These are phyloP conservation scores for Fusarium cyanostomum DNA, from an alignment of 2,329 filamentous ascomycete genomes.

Conservation along the genomic window DNA sequence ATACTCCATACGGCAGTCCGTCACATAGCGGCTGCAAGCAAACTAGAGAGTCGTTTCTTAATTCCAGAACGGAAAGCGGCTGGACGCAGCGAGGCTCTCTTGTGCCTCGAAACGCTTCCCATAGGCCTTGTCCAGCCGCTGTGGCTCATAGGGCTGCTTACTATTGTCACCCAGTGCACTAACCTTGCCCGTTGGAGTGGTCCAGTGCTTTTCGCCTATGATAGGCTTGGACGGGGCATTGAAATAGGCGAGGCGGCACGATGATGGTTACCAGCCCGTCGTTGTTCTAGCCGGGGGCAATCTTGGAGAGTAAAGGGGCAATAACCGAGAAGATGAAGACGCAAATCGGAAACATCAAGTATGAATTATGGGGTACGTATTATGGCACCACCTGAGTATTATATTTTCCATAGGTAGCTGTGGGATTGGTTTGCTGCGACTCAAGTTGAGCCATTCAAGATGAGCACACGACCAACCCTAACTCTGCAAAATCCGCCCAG, in stretches of 20 bases:
- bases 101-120: background rate
- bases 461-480: conserved; percentile 1
- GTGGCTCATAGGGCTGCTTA: conserved; percentile 39
- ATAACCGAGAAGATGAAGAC: background rate
- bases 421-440: background rate
- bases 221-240: conserved; percentile 20
- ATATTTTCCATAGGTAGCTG: background rate
- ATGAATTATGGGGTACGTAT: conserved; percentile 17
- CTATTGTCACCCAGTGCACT: background rate
- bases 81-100: background rate
- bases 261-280: conserved; percentile 1
- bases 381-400: conserved; percentile 31
- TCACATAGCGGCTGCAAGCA: conserved; percentile 2
- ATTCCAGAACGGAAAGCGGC: too few relatives aligned
- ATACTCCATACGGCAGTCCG: background rate
- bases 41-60: background rate
- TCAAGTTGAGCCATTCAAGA: background rate
- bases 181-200: background rate
- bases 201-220: background rate
- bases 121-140: conserved; percentile 15
- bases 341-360: conserved; percentile 21
- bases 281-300: conserved; percentile 4
- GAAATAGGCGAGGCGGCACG: conserved; percentile 34
- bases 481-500: background rate
- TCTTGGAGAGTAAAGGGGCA: conserved; percentile 5